Evolutionary conservation across 176 grass and related monocot genomes (phyloP).

Genomic region (Oryza meyeriana): DNA sequence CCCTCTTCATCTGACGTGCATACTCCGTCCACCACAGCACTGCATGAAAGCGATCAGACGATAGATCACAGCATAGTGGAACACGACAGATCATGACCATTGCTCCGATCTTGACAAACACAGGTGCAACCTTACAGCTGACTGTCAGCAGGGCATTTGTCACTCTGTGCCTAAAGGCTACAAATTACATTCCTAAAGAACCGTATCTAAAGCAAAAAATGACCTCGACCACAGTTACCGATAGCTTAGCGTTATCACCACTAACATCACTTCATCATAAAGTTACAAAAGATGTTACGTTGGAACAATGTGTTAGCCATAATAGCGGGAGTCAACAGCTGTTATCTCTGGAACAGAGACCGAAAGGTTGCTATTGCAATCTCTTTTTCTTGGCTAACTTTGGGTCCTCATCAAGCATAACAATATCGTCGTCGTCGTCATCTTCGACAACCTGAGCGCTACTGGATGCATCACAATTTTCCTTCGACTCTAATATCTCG

Average conservation of each 20-base stretch:
- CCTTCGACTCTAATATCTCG: slow-evolving; percentile 49
- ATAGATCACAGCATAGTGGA: not conserved
- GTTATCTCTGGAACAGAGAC: slow-evolving; percentile 11
- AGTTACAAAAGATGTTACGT: slow-evolving; percentile 39
- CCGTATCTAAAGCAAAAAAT: slow-evolving; percentile 32
- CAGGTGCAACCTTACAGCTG: slow-evolving; percentile 15
- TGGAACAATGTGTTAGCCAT: slow-evolving; percentile 60
- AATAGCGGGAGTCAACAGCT: slow-evolving; percentile 32
- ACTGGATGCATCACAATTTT: slow-evolving; percentile 39
- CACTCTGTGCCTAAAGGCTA: slow-evolving; percentile 49
- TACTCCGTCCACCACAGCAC: too few relatives aligned
- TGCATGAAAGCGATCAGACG: not conserved
- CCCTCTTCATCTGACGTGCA: too few relatives aligned
- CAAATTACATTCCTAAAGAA: slow-evolving; percentile 54
- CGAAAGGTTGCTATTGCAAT: slow-evolving; percentile 50
- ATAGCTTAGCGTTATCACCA: slow-evolving; percentile 26
- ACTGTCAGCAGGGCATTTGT: slow-evolving; percentile 27
- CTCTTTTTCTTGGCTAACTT: slow-evolving; percentile 61
- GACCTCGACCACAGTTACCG: not conserved
- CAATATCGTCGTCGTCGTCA: slow-evolving; percentile 47
- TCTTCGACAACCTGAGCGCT: slow-evolving; percentile 70
- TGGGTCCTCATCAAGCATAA: slow-evolving; percentile 55
- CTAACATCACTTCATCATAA: slow-evolving; percentile 26
- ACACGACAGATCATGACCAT: not conserved
- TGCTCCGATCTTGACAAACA: slow-evolving; percentile 11